Evolutionary conservation across 805 yeast species (phyloP).

Genomic region (Schwanniomyces pseudopolymorphus): DNA sequence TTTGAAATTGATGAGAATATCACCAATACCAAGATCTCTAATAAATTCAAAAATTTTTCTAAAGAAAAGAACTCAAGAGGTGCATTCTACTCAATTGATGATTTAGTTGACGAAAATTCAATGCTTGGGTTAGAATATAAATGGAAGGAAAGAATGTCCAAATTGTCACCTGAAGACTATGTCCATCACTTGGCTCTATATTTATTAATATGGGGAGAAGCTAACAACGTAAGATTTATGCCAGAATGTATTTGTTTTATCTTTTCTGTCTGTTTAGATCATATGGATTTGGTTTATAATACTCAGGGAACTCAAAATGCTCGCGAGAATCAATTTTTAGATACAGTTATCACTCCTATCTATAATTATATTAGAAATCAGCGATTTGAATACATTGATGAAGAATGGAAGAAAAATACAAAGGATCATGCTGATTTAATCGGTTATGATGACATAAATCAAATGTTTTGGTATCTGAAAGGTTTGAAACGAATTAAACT

Average conservation of each 20-base stretch:
- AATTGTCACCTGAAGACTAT: constrained; percentile 54
- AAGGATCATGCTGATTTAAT: constrained; percentile 64
- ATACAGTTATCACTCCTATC: constrained; percentile 45
- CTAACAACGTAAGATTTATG: constrained; percentile 58
- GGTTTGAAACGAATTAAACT: constrained; percentile 33
- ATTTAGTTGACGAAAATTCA: constrained; percentile 15
- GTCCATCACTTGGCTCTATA: constrained; percentile 64
- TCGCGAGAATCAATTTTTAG: constrained; percentile 28
- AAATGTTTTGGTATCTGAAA: constrained; percentile 48
- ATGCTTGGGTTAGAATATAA: constrained; percentile 32
- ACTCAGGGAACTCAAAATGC: background rate
- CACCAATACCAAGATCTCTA: constrained; percentile 42
- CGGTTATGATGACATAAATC: constrained; percentile 58
- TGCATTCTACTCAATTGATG: constrained; percentile 27
- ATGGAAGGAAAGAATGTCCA: constrained; percentile 69
- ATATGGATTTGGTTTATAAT: constrained; percentile 12
- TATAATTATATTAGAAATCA: constrained; percentile 66
- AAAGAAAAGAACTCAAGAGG: constrained; percentile 35
- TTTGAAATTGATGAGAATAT: constrained; percentile 70
- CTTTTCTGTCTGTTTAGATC: constrained; percentile 26
- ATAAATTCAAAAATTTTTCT: constrained; percentile 25
- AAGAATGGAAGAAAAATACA: constrained; percentile 57
- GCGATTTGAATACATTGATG: constrained; percentile 57
- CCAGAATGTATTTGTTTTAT: constrained; percentile 43
- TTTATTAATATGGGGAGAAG: constrained; percentile 73